These are phyloP conservation scores for Stylosanthes scabra DNA, from an alignment of 331 rosid genomes.

Conservation along the genomic window DNA sequence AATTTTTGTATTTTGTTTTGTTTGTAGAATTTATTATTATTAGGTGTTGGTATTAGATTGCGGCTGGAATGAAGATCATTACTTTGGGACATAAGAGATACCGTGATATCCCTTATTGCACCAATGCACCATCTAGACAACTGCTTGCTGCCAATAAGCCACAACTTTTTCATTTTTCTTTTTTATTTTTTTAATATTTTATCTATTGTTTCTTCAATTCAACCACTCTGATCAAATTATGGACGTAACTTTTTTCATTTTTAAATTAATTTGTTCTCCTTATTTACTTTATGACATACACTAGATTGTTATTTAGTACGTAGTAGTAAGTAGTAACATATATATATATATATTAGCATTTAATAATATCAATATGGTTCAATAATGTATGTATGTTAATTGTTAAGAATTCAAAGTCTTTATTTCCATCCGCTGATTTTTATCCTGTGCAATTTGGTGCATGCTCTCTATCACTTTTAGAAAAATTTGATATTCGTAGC, in stretches of 20 bases:
- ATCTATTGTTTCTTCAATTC: background rate
- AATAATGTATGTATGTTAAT: too few species aligned
- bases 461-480: too few species aligned
- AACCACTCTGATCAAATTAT: background rate
- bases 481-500: too few species aligned
- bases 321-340: too few species aligned
- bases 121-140: slow-evolving; percentile 42
- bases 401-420: too few species aligned
- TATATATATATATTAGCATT: too few species aligned
- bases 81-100: slow-evolving; percentile 38
- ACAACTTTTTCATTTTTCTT: slow-evolving; percentile 23
- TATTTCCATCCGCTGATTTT: too few species aligned
- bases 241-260: background rate
- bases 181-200: background rate
- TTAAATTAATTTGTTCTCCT: background rate
- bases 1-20: background rate
- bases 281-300: background rate
- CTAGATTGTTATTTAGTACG: too few species aligned
- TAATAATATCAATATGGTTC: too few species aligned
- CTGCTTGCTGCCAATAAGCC: slow-evolving; percentile 40
- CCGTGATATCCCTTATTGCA: slow-evolving; percentile 37
- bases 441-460: too few species aligned
- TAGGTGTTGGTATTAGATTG: slow-evolving; percentile 23
- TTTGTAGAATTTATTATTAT: slow-evolving; percentile 2
- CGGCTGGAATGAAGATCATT: slow-evolving; percentile 30